phyloP scores from a whole-genome alignment of 495 filamentous ascomycete species.

The Acidiella bohemica region DNA sequence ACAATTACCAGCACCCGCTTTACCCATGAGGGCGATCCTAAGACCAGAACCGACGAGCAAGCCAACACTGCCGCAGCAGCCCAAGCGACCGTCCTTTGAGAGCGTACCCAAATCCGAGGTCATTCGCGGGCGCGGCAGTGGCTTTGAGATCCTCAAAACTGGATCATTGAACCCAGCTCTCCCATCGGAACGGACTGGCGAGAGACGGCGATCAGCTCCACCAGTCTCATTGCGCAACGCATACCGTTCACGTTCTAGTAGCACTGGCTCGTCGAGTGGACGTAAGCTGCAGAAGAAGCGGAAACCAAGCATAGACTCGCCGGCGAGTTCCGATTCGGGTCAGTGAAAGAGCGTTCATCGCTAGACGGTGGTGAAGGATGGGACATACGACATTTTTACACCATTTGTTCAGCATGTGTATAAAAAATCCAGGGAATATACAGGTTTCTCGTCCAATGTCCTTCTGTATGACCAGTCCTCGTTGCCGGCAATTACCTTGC shows the following conservation, averaged over 20 bases:
- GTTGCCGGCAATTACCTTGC: too few species aligned
- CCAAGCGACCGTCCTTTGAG: constrained; percentile 19
- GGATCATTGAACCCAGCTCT: constrained; percentile 32
- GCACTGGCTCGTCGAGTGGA: background rate
- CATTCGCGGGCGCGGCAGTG: constrained; percentile 44
- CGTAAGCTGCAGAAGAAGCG: constrained; percentile 20
- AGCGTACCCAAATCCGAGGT: constrained; percentile 35
- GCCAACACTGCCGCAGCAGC: constrained; percentile 17
- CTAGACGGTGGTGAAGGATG: too few species aligned
- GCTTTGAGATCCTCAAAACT: constrained; percentile 47
- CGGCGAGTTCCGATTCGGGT: too few species aligned
- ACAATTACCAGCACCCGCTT: too few species aligned
- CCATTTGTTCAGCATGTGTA: too few species aligned
- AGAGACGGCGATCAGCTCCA: constrained; percentile 10
- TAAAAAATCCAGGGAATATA: too few species aligned
- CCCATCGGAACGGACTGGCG: constrained; percentile 2
- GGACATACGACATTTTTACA: too few species aligned
- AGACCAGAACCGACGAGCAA: too few species aligned
- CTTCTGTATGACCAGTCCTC: too few species aligned
- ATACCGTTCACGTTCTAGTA: constrained; percentile 7
- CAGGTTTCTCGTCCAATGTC: too few species aligned
- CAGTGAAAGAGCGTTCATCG: too few species aligned
- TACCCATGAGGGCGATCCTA: too few species aligned
- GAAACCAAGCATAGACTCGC: background rate
- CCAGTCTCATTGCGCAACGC: constrained; percentile 10